These are phyloP conservation scores for Podospora australis DNA, from an alignment of 495 filamentous ascomycete species.

Conservation along the genomic window DNA sequence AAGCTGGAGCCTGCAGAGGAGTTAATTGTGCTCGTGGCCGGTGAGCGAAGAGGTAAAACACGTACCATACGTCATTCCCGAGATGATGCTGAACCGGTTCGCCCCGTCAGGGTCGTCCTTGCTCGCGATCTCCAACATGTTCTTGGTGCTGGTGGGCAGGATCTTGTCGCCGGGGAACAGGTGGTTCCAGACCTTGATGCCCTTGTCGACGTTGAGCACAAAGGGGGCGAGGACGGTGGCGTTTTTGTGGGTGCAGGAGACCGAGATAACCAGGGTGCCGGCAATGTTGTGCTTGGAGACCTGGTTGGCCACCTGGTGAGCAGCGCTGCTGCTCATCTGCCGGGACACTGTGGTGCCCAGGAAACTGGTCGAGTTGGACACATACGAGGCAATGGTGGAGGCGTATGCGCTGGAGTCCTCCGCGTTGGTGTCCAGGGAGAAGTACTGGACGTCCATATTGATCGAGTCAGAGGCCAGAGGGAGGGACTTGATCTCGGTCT, in stretches of 20 bases:
- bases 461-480: conserved; percentile 1
- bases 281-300: not conserved
- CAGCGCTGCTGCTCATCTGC: not conserved
- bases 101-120: not conserved
- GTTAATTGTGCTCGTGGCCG: no score
- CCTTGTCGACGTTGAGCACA: conserved; percentile 2
- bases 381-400: not conserved
- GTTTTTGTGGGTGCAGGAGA: not conserved
- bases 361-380: not conserved
- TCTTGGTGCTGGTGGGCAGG: not conserved
- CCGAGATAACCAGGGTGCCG: conserved; percentile 3
- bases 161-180: not conserved
- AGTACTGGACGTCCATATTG: conserved; percentile 1
- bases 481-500: not conserved
- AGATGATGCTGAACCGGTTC: not conserved
- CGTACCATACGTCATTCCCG: conserved; percentile 4
- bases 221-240: not conserved
- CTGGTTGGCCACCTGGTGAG: not conserved
- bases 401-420: not conserved
- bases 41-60: no score
- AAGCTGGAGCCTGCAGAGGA: conserved; percentile 3
- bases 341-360: not conserved
- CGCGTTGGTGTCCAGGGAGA: not conserved
- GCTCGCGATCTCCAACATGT: not conserved
- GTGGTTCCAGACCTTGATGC: not conserved